phyloP scores from a whole-genome alignment of 345 rosid species.

The Rhodamnia rubescens region DNA sequence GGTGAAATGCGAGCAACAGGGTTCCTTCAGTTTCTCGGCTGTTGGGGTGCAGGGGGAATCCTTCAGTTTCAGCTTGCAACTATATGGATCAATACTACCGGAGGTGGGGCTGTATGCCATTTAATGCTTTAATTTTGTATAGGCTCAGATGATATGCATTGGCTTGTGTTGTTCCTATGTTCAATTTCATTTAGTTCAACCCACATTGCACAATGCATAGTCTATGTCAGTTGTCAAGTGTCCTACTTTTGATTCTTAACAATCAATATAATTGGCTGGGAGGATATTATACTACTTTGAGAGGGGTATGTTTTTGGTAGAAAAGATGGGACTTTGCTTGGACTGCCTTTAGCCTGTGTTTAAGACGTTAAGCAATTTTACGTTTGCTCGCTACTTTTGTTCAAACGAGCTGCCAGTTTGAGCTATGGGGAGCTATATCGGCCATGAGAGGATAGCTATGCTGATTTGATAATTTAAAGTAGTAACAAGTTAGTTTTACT shows the following conservation, averaged over 20 bases:
- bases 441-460: neutral
- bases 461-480: neutral
- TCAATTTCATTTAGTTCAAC: neutral
- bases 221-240: neutral
- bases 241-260: neutral
- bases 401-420: neutral
- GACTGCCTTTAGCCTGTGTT: neutral
- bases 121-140: neutral
- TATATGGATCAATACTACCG: slow-evolving; percentile 47
- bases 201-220: neutral
- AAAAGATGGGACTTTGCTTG: neutral
- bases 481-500: neutral
- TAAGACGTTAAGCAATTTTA: neutral
- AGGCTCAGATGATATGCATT: neutral
- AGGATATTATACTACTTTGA: neutral
- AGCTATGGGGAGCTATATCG: neutral
- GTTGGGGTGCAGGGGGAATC: slow-evolving; percentile 55
- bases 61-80: slow-evolving; percentile 57
- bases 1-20: slow-evolving; percentile 64
- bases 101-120: slow-evolving; percentile 29
- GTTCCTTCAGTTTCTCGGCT: slow-evolving; percentile 75
- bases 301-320: neutral
- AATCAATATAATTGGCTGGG: neutral
- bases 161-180: neutral
- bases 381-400: neutral